Evolutionary conservation across 768 basidiomycete genomes (phyloP), one percentile per base, ranked within the genome.

Genomic region (Boletus rubropictus): DNA sequence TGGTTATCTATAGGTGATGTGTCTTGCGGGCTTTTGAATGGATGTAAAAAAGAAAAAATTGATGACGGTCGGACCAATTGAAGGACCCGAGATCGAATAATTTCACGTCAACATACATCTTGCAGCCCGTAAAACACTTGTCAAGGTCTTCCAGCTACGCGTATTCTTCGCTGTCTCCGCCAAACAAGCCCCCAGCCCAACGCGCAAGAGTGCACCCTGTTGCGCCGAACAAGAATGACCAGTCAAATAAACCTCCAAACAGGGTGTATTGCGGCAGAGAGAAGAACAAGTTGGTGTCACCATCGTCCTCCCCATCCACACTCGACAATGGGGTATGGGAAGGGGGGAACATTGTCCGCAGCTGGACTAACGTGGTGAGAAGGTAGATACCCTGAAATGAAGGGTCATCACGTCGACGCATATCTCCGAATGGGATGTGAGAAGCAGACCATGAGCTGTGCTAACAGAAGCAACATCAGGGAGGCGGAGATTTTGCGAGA

Each of bases 331-430:
- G 53, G 33, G 58, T 51, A 55, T 15, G 58, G n/a, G 74, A 63
- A 1, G 81, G 78, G 2, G 89, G 89, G 63, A 92, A 89, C 10
- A 84, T 82, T 22, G 82, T 81, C 33, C 89, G 83, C 38, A 92
- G 73, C 62, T 92, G 89, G 11, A 91, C 81, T 39, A 91, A 69
- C 0, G 88, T 91, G 4, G 87, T 83, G 24, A 92, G 77, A 29
- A 91, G 77, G 61, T 92, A 92, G 35, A 87, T 84, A 10, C 84
- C 86, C 89, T 91, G 24, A 34, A 53, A 52, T 37, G 29, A 46
- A 46, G 21, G 15, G 42, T 24, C 46, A 33, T 39, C 20, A 18
- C 31, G 39, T 40, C 29, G 28, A 45, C 27, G 31, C 20, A 11
- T 38, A 27, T 46, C 47, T 46, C 44, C 32, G 20, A 40, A 50